These are phyloP conservation scores for Alectoria sarmentosa DNA, from an alignment of 495 filamentous ascomycete genomes.

Conservation along the genomic window DNA sequence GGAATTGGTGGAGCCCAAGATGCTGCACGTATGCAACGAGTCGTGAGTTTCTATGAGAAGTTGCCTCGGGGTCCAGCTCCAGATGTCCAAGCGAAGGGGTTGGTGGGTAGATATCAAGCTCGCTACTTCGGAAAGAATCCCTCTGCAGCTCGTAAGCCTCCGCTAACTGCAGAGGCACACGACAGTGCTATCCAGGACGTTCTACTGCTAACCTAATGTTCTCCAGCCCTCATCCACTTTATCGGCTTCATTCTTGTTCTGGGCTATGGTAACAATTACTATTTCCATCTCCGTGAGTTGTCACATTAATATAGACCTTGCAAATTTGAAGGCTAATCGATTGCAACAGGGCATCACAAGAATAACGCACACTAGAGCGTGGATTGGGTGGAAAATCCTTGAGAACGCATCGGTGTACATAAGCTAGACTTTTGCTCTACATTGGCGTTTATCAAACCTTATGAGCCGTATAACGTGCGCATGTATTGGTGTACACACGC, in stretches of 20 bases:
- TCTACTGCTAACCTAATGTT: background rate
- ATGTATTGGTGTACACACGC: background rate
- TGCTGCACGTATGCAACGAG: constrained; percentile 91
- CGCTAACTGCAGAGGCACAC: too few relatives aligned
- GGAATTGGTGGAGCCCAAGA: constrained; percentile 55
- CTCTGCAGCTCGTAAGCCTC: constrained; percentile 72
- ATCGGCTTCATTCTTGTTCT: constrained; percentile 66
- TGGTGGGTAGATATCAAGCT: constrained; percentile 81
- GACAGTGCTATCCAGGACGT: background rate
- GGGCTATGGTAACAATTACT: constrained; percentile 96
- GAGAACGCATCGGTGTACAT: constrained; percentile 18
- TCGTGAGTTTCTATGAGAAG: constrained; percentile 97
- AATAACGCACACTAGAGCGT: constrained; percentile 86
- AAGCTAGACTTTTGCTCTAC: constrained; percentile 4
- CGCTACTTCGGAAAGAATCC: constrained; percentile 93
- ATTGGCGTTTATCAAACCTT: background rate
- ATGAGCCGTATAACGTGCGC: background rate
- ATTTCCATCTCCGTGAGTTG: constrained; percentile 95
- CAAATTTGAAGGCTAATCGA: constrained; percentile 29
- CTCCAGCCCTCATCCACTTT: constrained; percentile 73
- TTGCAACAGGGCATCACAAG: constrained; percentile 83
- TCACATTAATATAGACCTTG: background rate
- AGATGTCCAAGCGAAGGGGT: constrained; percentile 66
- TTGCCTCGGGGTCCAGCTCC: constrained; percentile 86
- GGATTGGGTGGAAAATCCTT: background rate